Base-by-base conservation (phyloP, 2,329 filamentous ascomycete genomes). In the Pseudopyricularia cyperi region DNA sequence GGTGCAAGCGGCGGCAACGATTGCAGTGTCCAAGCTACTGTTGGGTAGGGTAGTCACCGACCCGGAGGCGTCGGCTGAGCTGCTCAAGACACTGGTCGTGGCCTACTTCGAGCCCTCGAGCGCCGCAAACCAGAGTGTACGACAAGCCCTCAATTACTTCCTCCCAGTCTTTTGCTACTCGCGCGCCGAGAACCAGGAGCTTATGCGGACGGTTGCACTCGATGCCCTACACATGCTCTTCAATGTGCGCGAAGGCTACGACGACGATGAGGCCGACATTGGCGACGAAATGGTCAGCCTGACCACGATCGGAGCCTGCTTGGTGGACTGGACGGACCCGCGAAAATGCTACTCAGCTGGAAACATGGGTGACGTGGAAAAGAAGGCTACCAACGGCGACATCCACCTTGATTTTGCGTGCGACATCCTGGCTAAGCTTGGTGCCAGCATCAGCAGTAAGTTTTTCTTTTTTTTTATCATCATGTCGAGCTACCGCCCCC, bases 241-340 rank as follows among this genome's bases (percentile, higher is more conserved):
- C 61, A 85, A 84, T 54, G 72, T 87, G 9, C 77, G 85, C 11
- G 85, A 89, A 61, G 82, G 79, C 1, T 66, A 84, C 19, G 85
- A 89, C 54, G 82, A 87, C 55, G 83, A 87, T 30, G 84, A 87
- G 48, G 82, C 83, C 17, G 86, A 89, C 50, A 80, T 86, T 11
- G 79, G 79, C 35, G 85, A 86, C 53, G 83, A 82, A 57, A 89
- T 94, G 81, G 86, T 91, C 8, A 82, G 83, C 59, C 77, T 94
- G 57, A 77, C 80, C 44, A 79, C 83, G 3, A 87, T 95, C 53
- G 89, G 87, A 1, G 82, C 87, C 3, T 91, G 89, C 61, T 71
- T 97, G 7, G 80, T 90, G 1, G 91, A 97, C 64, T 97, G 91
- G 93, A 97, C 91, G 0, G 91, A 97, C 65, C 89, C 90, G 35